Conservation (phyloP, 2,329 filamentous ascomycete species). For the Paecilomyces variotii region DNA sequence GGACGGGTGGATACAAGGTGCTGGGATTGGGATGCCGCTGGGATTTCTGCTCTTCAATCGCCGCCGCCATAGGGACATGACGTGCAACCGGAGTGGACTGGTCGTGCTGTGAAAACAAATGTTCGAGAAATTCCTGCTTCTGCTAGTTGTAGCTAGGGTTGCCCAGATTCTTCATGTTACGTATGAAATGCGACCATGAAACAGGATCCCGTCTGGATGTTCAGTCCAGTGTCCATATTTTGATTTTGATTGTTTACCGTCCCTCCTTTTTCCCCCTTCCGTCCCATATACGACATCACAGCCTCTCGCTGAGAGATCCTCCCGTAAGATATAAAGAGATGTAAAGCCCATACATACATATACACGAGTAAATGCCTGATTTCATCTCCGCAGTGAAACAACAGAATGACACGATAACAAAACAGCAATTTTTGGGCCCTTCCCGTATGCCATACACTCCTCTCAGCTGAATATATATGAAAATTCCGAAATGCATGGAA, state of each 20-base stretch:
- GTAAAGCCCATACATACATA: background rate
- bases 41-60: background rate
- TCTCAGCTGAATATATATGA: background rate
- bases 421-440: background rate
- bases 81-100: background rate
- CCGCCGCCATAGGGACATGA: background rate
- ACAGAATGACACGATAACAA: background rate
- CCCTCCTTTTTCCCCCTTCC: background rate
- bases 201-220: conserved; percentile 18
- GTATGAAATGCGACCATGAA: conserved; percentile 27
- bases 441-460: background rate
- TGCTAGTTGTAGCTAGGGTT: conserved; percentile 21
- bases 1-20: background rate
- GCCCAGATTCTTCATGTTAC: conserved; percentile 21
- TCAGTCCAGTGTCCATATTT: conserved; percentile 3
- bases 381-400: background rate
- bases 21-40: background rate
- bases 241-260: background rate
- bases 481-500: background rate
- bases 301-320: background rate
- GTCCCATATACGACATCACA: background rate
- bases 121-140: conserved; percentile 16
- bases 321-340: background rate
- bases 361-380: background rate
- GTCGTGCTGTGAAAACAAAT: background rate